Evolutionary conservation across 148 eudicot genomes (phyloP).

Genomic region (Pharnaceum exiguum): DNA sequence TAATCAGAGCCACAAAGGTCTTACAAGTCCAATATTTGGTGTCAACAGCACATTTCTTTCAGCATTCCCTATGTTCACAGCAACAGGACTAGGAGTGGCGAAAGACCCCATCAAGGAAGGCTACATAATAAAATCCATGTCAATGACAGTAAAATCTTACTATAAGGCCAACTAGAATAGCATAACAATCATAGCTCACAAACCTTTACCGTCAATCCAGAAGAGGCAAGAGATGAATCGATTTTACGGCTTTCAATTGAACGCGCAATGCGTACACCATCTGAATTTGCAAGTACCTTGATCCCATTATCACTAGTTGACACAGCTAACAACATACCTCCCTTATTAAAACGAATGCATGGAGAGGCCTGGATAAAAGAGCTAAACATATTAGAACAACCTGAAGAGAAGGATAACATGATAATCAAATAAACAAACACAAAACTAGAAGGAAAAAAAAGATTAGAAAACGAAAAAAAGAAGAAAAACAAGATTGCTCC

Average conservation of each 20-base stretch:
- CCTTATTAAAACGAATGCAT: conserved; percentile 52
- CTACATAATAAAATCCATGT: conserved; percentile 24
- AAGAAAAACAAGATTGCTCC: conserved; percentile 3
- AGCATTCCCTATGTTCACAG: conserved; percentile 27
- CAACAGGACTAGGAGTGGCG: conserved; percentile 35
- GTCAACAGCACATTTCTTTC: conserved; percentile 36
- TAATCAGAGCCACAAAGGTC: neutral
- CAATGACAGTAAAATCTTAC: neutral
- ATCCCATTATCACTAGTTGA: conserved; percentile 59
- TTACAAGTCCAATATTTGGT: conserved; percentile 28
- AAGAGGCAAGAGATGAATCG: conserved; percentile 32
- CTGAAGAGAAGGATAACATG: neutral
- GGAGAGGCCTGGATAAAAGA: conserved; percentile 49
- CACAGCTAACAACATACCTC: conserved; percentile 53
- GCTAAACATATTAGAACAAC: neutral
- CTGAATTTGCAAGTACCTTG: conserved; percentile 51
- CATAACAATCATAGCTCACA: neutral
- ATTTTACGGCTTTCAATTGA: conserved; percentile 28
- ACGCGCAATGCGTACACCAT: conserved; percentile 38
- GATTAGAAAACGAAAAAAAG: too few relatives aligned
- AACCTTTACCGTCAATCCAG: conserved; percentile 34
- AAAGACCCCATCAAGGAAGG: conserved; percentile 23
- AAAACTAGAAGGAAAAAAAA: too few relatives aligned
- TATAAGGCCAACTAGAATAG: neutral
- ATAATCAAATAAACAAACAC: too few relatives aligned